These are phyloP conservation scores for Gaillardinia entomophila DNA, from an alignment of 805 yeast genomes.

Conservation along the genomic window DNA sequence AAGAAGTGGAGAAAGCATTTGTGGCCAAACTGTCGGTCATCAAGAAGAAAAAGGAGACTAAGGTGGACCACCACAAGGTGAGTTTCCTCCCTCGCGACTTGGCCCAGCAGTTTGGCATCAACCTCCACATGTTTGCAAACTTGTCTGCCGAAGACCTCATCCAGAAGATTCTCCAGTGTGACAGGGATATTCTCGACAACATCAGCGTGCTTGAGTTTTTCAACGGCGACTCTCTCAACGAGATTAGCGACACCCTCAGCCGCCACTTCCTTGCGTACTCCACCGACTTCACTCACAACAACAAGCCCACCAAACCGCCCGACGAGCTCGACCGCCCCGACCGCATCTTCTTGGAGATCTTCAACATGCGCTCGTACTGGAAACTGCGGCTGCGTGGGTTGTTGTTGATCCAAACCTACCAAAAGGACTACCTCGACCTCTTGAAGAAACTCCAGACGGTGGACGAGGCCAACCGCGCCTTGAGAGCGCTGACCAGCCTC, in stretches of 20 bases:
- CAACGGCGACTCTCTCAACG: conserved; percentile 66
- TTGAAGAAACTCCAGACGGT: conserved; percentile 59
- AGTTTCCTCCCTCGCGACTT: conserved; percentile 76
- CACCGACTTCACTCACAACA: conserved; percentile 53
- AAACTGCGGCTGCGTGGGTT: conserved; percentile 83
- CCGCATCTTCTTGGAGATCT: conserved; percentile 73
- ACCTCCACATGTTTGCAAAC: conserved; percentile 70
- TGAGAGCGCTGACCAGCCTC: conserved; percentile 62
- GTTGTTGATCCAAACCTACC: conserved; percentile 60
- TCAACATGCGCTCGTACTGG: conserved; percentile 88
- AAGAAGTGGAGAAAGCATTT: conserved; percentile 79
- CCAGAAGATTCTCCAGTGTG: conserved; percentile 68
- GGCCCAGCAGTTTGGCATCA: conserved; percentile 93
- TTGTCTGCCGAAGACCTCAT: conserved; percentile 63
- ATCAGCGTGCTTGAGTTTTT: conserved; percentile 80
- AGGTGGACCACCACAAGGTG: conserved; percentile 37
- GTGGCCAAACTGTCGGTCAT: conserved; percentile 65
- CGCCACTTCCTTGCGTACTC: conserved; percentile 78
- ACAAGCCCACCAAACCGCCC: conserved; percentile 56
- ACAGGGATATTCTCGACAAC: conserved; percentile 61
- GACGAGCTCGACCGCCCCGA: conserved; percentile 82
- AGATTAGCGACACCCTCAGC: conserved; percentile 64
- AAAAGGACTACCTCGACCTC: conserved; percentile 73
- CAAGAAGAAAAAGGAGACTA: conserved; percentile 16
- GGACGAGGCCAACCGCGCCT: conserved; percentile 66